A percentile compares a stretch with the other conserved stretches of the same genome.
These are phyloP conservation scores for Zymoseptoria brevis DNA, from an alignment of 2,329 filamentous ascomycete species.

Conservation along the genomic window DNA sequence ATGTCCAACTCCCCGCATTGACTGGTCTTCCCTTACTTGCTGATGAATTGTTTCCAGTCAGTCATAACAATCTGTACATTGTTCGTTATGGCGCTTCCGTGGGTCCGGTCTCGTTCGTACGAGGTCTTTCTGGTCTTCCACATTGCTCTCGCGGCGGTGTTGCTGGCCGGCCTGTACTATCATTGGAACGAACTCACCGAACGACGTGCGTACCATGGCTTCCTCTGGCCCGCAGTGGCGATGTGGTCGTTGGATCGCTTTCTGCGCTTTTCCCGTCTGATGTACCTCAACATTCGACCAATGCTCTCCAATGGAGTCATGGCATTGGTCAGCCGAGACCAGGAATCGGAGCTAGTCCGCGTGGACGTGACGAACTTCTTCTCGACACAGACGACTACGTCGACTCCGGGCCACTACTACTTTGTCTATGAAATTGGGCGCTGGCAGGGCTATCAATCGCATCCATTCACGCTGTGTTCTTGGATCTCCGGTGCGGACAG, in stretches of 20 bases:
- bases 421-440: constrained; percentile 42
- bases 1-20: neutral
- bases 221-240: constrained; percentile 43
- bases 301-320: constrained; percentile 18
- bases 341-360: constrained; percentile 38
- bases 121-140: constrained; percentile 46
- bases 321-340: constrained; percentile 37
- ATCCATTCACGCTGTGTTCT: constrained; percentile 42
- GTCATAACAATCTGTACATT: constrained; percentile 39
- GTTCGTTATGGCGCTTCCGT: constrained; percentile 42
- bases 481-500: constrained; percentile 9
- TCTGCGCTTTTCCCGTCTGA: constrained; percentile 37
- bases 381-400: constrained; percentile 20
- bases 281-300: constrained; percentile 37
- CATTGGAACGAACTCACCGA: constrained; percentile 47
- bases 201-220: constrained; percentile 37
- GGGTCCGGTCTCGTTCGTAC: constrained; percentile 45
- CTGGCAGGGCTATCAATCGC: constrained; percentile 42
- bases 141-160: constrained; percentile 44
- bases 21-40: neutral
- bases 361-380: constrained; percentile 37
- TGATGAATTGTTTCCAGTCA: constrained; percentile 13
- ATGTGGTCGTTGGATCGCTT: constrained; percentile 47
- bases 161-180: constrained; percentile 45
- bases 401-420: constrained; percentile 42